A percentile compares a stretch with the other conserved stretches of the same genome.
These are phyloP conservation scores for Pleurotus citrinopileatus DNA, from an alignment of 768 basidiomycete species.

Conservation along the genomic window DNA sequence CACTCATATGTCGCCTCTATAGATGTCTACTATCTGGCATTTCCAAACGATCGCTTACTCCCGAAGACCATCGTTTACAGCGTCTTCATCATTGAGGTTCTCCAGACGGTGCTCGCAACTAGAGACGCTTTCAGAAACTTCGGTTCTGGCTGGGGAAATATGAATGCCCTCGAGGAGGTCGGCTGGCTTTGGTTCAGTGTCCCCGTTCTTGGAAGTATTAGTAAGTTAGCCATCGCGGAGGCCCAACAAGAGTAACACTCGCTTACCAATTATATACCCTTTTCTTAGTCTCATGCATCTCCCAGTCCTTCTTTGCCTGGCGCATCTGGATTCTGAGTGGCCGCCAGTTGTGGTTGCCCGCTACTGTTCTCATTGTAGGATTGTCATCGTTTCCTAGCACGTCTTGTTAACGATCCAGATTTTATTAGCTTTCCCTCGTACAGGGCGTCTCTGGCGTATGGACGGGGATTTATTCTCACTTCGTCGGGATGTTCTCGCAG, in stretches of 20 bases:
- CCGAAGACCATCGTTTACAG: conserved; percentile 20
- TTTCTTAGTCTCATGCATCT: conserved; percentile 18
- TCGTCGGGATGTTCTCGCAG: conserved; percentile 12
- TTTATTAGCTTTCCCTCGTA: conserved; percentile 10
- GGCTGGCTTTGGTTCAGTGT: conserved; percentile 24
- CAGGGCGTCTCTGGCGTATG: conserved; percentile 14
- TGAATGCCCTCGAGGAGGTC: conserved; percentile 17
- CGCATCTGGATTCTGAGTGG: conserved; percentile 15
- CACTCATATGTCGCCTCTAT: not conserved
- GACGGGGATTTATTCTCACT: conserved; percentile 11
- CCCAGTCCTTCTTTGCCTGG: conserved; percentile 19
- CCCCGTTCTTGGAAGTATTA: conserved; percentile 20
- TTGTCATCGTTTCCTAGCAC: not conserved
- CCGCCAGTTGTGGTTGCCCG: conserved; percentile 9
- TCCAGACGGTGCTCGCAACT: conserved; percentile 20
- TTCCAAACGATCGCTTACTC: conserved; percentile 20
- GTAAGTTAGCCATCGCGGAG: conserved; percentile 11
- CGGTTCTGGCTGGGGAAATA: conserved; percentile 23
- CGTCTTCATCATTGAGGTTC: conserved; percentile 17
- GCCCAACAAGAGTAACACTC: not conserved
- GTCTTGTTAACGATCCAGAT: not conserved
- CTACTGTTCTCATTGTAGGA: conserved; percentile 5
- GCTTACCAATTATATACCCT: not conserved
- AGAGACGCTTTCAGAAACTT: conserved; percentile 23
- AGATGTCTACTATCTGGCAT: conserved; percentile 27